Base-by-base conservation (phyloP, 2,329 filamentous ascomycete genomes). In the Cucurbitaria berberidis region DNA sequence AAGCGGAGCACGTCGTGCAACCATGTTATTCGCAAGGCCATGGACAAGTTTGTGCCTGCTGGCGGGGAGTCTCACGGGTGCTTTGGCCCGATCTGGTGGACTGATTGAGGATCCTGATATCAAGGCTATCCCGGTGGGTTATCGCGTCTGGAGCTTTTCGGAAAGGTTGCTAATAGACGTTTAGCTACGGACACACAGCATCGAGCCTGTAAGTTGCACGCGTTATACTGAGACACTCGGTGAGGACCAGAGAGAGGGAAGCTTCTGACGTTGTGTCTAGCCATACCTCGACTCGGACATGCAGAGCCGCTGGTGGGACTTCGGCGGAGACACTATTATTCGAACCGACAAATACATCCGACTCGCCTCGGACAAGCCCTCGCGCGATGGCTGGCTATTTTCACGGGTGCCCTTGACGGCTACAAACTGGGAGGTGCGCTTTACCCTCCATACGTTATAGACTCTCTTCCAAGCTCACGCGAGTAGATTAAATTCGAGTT, bases 291-390 rank as follows among this genome's bases (percentile, higher is more conserved):
- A 99, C 79, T 95, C 92, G 56, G 95, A 98, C 77, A 93, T 98
- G 88, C 90, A 96, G 80, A 96, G 91, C 80, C 89, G 95, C 74
- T 99, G 95, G 93, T 99, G 93, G 79, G 95, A 99, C 80, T 99
- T 96, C 84, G 95, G 95, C 74, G 95, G 93, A 73, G 92, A 96
- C 79, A 91, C 93, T 35, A 88, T 99, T 68, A 84, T 97, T 69
- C 82, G 86, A 62, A 83, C 86, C 58, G 86, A 89, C 70, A 82
- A 85, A 77, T 97, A 98, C 78, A 89, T 99, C 66, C 92, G 95
- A 65, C 86, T 99, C 51, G 93, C 93, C 26, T 90, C 91, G 53
- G 92, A 98, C 78, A 88, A 89, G 58, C 90, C 90, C 55, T 97
- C 93, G 68, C 91, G 96, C 78, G 85, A 87, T 68, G 95, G 95